Evolutionary conservation across 1,284 basidiomycete species (phyloP), one percentile per base, ranked within the genome.

Genomic region (Tetrapyrgos nigripes): DNA sequence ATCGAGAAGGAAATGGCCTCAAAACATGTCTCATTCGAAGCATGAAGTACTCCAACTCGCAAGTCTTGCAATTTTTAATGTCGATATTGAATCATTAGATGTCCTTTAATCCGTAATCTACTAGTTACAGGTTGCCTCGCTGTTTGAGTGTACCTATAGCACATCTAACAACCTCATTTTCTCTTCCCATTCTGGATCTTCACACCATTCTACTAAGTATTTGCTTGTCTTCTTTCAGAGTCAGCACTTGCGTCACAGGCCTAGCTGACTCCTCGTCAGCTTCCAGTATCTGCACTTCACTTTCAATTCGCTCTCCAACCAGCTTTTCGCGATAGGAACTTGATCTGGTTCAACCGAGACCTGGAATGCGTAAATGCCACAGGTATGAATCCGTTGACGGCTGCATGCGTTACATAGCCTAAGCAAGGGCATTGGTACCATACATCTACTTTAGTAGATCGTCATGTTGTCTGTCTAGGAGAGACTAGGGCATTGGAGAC

Each of bases 391-490:
- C 91, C 2, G 83, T 83, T n/a, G n/a, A n/a, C n/a, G n/a, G n/a
- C n/a, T 2, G 76, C 88, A 66, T 93, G 91, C 0, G 89, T 89
- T 4, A 91, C 86, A 54, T 85, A 84, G 1, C 86, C 88, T 90
- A 33, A 3, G 24, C 45, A 23, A 27, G 61, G 65, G 14, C 13
- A 26, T 44, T 44, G 60, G 57, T 11, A 68, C 28, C 9, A 17
- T 6, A 44, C 17, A 33, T 23, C 55, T 13, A 59, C 49, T 26
- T 2, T 46, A 58, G 17, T n/a, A n/a, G n/a, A n/a, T 23, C 26
- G 60, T 52, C 17, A 29, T 65, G 78, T 63, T n/a, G n/a, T n/a
- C n/a, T n/a, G n/a, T n/a, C n/a, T n/a, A n/a, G n/a, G n/a, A n/a
- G n/a, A n/a, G n/a, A n/a, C n/a, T n/a, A n/a, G n/a, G n/a, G n/a